Conservation (phyloP, 805 yeast species). For the Kuraishia molischiana region DNA sequence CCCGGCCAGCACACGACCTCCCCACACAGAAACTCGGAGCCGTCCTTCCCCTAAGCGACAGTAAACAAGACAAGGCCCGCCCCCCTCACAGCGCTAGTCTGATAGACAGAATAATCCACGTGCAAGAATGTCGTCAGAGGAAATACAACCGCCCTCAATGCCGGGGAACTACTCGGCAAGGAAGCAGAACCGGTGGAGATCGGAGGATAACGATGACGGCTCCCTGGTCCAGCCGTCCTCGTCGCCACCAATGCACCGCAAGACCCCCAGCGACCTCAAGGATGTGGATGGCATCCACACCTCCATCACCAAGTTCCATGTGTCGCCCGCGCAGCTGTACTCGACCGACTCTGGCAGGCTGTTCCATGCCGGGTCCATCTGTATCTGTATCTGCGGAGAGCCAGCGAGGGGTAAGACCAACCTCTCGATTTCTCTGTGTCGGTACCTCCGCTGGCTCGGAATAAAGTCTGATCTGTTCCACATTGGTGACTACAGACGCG, state of each 20-base stretch:
- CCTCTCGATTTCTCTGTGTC: constrained; percentile 79
- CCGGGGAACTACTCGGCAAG: constrained; percentile 50
- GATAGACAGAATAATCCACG: too few relatives aligned
- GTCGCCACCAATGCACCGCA: constrained; percentile 5
- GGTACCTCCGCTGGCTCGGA: constrained; percentile 94
- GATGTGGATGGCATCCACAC: constrained; percentile 60
- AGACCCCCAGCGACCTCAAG: constrained; percentile 5
- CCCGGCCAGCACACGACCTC: not conserved
- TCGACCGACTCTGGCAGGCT: constrained; percentile 87
- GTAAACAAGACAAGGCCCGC: not conserved
- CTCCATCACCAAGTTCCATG: constrained; percentile 46
- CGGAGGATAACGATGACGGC: constrained; percentile 6
- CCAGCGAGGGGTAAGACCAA: constrained; percentile 97
- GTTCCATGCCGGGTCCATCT: constrained; percentile 91
- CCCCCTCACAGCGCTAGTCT: too few relatives aligned
- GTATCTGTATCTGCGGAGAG: constrained; percentile 81
- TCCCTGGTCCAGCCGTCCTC: constrained; percentile 2
- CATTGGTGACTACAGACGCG: constrained; percentile 82
- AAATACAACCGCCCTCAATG: constrained; percentile 29
- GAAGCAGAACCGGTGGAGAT: constrained; percentile 40
- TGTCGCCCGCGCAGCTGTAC: constrained; percentile 88
- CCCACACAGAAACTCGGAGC: not conserved
- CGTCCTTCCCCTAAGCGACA: not conserved
- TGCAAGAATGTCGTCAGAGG: constrained; percentile 5
- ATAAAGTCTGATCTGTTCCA: constrained; percentile 89